These are phyloP conservation scores for Lophium mytilinum DNA, from an alignment of 495 filamentous ascomycete species.

Conservation along the genomic window DNA sequence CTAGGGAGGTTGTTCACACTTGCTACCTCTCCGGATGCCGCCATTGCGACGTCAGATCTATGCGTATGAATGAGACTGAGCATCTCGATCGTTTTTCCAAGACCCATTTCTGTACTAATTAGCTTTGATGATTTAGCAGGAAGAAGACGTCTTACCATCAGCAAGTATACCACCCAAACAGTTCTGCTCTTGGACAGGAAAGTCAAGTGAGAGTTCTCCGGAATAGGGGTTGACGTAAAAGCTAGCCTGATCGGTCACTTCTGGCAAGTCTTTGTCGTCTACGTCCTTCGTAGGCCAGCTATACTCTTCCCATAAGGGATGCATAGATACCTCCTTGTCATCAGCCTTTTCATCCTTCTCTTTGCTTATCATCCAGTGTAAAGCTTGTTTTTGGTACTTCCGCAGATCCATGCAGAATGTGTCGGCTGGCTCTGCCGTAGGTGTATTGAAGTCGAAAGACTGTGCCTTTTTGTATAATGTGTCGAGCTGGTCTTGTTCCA, in stretches of 20 bases:
- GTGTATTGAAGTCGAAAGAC: constrained; percentile 90
- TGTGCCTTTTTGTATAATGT: constrained; percentile 93
- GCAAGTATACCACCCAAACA: constrained; percentile 90
- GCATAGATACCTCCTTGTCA: constrained; percentile 68
- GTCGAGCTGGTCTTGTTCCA: constrained; percentile 93
- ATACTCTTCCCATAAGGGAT: constrained; percentile 97
- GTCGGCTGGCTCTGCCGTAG: constrained; percentile 69
- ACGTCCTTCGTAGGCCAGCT: constrained; percentile 79
- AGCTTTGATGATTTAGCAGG: constrained; percentile 1
- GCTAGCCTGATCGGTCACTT: constrained; percentile 50
- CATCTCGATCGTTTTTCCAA: constrained; percentile 98
- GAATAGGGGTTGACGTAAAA: constrained; percentile 98
- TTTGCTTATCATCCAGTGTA: constrained; percentile 93
- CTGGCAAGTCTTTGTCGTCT: constrained; percentile 65
- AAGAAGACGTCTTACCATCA: constrained; percentile 59
- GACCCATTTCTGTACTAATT: constrained; percentile 44
- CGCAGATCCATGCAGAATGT: constrained; percentile 77
- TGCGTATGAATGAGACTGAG: constrained; percentile 84
- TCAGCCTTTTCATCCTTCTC: constrained; percentile 67
- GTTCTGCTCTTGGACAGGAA: constrained; percentile 87
- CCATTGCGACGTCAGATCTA: constrained; percentile 44
- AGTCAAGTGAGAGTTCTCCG: constrained; percentile 86
- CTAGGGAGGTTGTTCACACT: constrained; percentile 51
- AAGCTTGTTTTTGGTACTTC: constrained; percentile 90
- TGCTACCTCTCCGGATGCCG: constrained; percentile 25